Evolutionary conservation across 495 filamentous ascomycete species (phyloP).

Genomic region (Tuber magnatum): DNA sequence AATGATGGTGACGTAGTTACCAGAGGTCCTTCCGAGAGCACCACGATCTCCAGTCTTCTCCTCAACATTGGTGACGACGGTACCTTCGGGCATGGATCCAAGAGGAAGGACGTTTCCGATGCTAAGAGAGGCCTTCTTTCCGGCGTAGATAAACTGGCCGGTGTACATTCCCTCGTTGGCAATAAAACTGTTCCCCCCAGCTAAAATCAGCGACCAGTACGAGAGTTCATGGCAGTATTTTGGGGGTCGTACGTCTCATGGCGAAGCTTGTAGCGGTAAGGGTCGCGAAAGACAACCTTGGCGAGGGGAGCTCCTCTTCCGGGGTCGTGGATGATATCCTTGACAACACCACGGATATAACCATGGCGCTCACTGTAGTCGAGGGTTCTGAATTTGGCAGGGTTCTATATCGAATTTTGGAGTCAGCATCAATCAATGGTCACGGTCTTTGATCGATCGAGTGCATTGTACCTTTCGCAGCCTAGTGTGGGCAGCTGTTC

Average conservation of each 20-base stretch:
- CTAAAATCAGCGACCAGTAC: constrained; percentile 6
- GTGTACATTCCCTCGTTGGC: constrained; percentile 99
- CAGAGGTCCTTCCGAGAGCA: constrained; percentile 87
- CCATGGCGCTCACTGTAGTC: constrained; percentile 95
- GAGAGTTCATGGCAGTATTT: constrained; percentile 14
- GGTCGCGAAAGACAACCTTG: constrained; percentile 89
- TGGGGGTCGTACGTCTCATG: constrained; percentile 60
- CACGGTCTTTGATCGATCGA: not conserved
- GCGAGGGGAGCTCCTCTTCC: constrained; percentile 96
- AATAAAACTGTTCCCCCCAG: constrained; percentile 58
- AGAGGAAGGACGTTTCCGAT: constrained; percentile 96
- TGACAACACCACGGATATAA: constrained; percentile 92
- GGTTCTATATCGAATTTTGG: constrained; percentile 41
- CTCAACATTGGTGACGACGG: constrained; percentile 96
- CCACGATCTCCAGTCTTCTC: constrained; percentile 98
- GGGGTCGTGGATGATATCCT: constrained; percentile 98
- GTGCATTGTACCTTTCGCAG: constrained; percentile 63
- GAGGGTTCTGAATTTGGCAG: constrained; percentile 87
- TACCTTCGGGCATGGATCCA: constrained; percentile 91
- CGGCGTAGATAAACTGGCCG: constrained; percentile 99
- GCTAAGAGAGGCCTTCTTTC: constrained; percentile 92
- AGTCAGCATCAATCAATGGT: constrained; percentile 39
- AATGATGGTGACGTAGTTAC: constrained; percentile 98
- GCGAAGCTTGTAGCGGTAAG: constrained; percentile 80
- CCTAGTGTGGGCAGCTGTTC: constrained; percentile 70